Conservation (phyloP, 441 rosid genomes). For the Croton setiger region DNA sequence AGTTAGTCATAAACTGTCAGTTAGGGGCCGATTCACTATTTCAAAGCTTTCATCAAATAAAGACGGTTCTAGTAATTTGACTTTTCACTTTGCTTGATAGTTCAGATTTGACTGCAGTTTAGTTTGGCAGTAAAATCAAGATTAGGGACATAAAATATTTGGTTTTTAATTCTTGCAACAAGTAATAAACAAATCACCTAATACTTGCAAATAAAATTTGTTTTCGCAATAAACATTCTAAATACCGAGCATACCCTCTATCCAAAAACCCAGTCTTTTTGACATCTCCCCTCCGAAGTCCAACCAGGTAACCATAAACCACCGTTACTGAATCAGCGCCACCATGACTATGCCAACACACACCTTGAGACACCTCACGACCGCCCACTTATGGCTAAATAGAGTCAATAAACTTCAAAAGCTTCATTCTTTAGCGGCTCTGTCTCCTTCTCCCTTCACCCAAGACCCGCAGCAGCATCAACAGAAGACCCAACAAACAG, state of each 20-base stretch:
- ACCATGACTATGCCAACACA: slow-evolving; percentile 34
- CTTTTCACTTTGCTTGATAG: too few relatives aligned
- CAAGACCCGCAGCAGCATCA: slow-evolving; percentile 21
- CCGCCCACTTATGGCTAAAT: slow-evolving; percentile 33
- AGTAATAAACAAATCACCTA: too few relatives aligned
- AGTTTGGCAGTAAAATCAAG: too few relatives aligned
- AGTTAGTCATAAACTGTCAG: too few relatives aligned
- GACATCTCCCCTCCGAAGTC: not conserved
- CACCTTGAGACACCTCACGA: slow-evolving; percentile 33
- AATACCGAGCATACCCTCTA: not conserved
- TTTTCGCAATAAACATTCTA: not conserved
- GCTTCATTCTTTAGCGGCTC: slow-evolving; percentile 32
- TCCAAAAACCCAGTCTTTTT: not conserved
- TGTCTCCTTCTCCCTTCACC: slow-evolving; percentile 35
- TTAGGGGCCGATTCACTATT: too few relatives aligned
- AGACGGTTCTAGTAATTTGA: too few relatives aligned
- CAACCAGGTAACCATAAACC: not conserved
- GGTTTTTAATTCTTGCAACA: too few relatives aligned
- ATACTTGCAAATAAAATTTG: too few relatives aligned
- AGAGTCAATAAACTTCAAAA: slow-evolving; percentile 16
- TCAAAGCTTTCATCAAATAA: too few relatives aligned
- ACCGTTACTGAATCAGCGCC: slow-evolving; percentile 19
- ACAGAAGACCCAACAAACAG: slow-evolving; percentile 8
- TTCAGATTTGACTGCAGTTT: too few relatives aligned
- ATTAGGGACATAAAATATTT: too few relatives aligned